Conservation (phyloP, 2,329 filamentous ascomycete genomes). For the Calonectria leucothoes region DNA sequence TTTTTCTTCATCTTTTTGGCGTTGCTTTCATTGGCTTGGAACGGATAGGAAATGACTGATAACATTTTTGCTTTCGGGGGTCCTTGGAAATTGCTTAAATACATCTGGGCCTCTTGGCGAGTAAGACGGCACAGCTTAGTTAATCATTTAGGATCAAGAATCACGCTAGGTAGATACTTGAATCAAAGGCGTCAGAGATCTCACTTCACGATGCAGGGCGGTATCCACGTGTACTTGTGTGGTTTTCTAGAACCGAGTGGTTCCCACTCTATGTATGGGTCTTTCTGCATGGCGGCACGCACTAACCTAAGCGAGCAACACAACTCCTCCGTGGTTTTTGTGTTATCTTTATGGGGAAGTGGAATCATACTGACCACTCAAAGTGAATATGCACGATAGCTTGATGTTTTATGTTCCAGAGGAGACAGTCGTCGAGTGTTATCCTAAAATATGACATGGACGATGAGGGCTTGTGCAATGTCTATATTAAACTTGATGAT, state of each 20-base stretch:
- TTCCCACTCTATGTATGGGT: background rate
- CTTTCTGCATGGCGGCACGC: background rate
- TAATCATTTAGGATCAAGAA: slow-evolving; percentile 14
- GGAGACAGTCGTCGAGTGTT: no score
- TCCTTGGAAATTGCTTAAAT: slow-evolving; percentile 26
- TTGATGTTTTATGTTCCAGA: background rate
- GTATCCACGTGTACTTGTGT: background rate
- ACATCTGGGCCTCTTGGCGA: slow-evolving; percentile 12
- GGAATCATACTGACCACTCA: background rate
- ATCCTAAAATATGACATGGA: no score
- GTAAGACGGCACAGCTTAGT: background rate
- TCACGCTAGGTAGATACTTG: slow-evolving; percentile 15
- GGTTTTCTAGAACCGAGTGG: background rate
- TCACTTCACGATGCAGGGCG: background rate
- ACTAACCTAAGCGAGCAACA: background rate
- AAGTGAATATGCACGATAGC: background rate
- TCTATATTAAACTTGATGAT: background rate
- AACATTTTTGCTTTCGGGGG: slow-evolving; percentile 14
- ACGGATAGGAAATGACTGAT: slow-evolving; percentile 19
- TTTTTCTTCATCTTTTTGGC: slow-evolving; percentile 16
- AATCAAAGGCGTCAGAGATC: slow-evolving; percentile 20
- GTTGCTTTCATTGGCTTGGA: slow-evolving; percentile 26
- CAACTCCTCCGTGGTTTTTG: background rate
- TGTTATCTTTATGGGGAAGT: background rate
- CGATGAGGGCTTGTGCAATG: background rate